Percentiles rank a stretch among this genome's conserved stretches.
These are phyloP conservation scores for Mycena chlorophos DNA, from an alignment of 768 basidiomycete species.

Conservation along the genomic window DNA sequence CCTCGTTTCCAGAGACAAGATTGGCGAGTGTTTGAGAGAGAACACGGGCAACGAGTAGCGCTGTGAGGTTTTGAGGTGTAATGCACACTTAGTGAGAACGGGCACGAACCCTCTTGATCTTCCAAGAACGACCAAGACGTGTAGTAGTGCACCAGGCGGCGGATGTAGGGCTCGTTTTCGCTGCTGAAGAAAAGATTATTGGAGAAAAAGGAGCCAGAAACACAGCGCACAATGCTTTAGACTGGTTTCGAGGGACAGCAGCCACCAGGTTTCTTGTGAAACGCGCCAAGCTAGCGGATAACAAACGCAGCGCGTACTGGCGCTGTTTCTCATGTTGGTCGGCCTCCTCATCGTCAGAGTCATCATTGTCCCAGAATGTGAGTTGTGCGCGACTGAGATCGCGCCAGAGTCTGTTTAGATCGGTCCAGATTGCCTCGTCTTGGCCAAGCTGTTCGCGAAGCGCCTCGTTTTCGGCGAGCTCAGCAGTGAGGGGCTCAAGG, in stretches of 20 bases:
- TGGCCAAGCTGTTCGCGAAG: slow-evolving; percentile 38
- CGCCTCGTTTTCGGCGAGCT: slow-evolving; percentile 49
- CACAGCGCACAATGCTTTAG: slow-evolving; percentile 64
- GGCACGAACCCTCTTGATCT: slow-evolving; percentile 46
- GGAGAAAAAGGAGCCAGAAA: slow-evolving; percentile 9
- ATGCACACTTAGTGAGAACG: neutral
- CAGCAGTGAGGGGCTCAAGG: slow-evolving; percentile 53
- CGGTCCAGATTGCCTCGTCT: slow-evolving; percentile 53
- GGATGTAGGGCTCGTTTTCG: slow-evolving; percentile 68
- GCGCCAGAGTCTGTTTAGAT: slow-evolving; percentile 58
- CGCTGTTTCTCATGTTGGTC: slow-evolving; percentile 23
- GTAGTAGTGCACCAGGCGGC: slow-evolving; percentile 66
- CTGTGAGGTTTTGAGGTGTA: slow-evolving; percentile 39
- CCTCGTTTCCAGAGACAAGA: slow-evolving; percentile 72
- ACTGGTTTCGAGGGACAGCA: slow-evolving; percentile 71
- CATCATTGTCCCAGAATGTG: slow-evolving; percentile 53
- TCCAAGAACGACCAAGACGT: slow-evolving; percentile 76
- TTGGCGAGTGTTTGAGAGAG: slow-evolving; percentile 82
- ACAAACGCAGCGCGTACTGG: slow-evolving; percentile 35
- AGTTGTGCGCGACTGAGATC: slow-evolving; percentile 47
- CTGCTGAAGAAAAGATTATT: slow-evolving; percentile 37
- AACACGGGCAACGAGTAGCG: slow-evolving; percentile 60
- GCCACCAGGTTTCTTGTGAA: slow-evolving; percentile 87
- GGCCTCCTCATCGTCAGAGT: slow-evolving; percentile 41
- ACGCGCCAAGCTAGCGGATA: slow-evolving; percentile 60